Conservation (phyloP, 1,139 yeast species). For the Zygoascus meyerae region DNA sequence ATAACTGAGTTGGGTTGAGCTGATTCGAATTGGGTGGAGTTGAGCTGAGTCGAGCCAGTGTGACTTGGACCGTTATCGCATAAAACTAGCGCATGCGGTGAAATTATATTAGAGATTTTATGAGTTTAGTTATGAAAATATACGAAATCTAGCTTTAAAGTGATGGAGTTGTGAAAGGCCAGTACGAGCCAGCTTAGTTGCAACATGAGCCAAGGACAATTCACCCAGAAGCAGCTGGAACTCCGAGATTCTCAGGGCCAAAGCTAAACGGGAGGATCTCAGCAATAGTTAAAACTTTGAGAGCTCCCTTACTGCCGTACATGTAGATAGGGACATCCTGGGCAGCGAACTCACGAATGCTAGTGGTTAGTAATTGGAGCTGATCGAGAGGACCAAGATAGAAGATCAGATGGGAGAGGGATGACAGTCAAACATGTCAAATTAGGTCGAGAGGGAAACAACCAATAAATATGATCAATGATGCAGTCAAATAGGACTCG, state of each 20-base stretch:
- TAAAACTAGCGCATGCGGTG: no score
- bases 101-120: neutral
- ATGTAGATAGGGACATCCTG: conserved; percentile 30
- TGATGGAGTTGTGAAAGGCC: no score
- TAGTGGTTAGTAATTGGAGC: conserved; percentile 12
- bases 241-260: conserved; percentile 61
- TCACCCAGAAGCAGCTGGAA: neutral
- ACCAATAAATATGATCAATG: no score
- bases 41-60: no score
- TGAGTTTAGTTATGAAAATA: neutral
- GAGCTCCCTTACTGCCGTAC: conserved; percentile 24
- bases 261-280: conserved; percentile 74
- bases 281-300: conserved; percentile 42
- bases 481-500: no score
- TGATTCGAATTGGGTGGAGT: no score
- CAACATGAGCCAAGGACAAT: neutral
- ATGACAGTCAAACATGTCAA: no score
- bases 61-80: no score
- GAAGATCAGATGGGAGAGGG: no score
- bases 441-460: no score
- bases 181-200: neutral
- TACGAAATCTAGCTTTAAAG: neutral
- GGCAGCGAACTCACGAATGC: conserved; percentile 62
- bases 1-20: neutral
- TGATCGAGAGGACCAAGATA: no score